Conservation (phyloP, 257 asterid genomes). For the Leonotis leonurus region DNA sequence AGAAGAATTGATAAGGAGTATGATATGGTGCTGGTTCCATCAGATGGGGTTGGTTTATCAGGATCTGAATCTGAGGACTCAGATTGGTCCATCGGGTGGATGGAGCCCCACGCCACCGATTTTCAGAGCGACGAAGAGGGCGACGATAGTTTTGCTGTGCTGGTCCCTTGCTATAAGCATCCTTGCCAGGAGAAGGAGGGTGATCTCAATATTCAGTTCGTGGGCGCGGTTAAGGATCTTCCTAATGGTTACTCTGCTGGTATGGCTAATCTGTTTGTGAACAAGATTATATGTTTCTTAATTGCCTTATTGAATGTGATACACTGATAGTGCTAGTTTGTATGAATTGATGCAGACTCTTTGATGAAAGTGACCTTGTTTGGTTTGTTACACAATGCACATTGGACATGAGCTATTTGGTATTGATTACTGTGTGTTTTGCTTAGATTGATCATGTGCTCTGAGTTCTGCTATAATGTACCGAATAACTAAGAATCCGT, state of each 20-base stretch:
- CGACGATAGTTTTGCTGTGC: slow-evolving; percentile 78
- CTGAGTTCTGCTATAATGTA: neutral
- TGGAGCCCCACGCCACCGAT: slow-evolving; percentile 80
- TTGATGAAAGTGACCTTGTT: neutral
- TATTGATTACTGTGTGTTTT: neutral
- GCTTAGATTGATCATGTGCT: neutral
- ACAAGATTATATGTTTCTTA: neutral
- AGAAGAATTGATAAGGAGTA: slow-evolving; percentile 62
- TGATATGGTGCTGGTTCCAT: slow-evolving; percentile 79
- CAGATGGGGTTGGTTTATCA: slow-evolving; percentile 83
- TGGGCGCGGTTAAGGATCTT: slow-evolving; percentile 41
- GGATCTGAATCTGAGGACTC: slow-evolving; percentile 90
- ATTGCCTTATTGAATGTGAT: neutral
- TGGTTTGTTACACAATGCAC: neutral
- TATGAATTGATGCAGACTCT: neutral
- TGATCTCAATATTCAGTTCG: slow-evolving; percentile 37
- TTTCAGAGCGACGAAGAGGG: slow-evolving; percentile 71
- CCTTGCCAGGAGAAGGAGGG: slow-evolving; percentile 29
- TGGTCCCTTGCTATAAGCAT: slow-evolving; percentile 90
- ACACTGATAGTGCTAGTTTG: neutral
- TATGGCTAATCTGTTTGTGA: slow-evolving; percentile 19
- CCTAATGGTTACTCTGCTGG: slow-evolving; percentile 58
- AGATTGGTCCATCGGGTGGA: slow-evolving; percentile 97
- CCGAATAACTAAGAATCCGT: no score
- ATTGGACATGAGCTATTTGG: neutral